Base-by-base conservation (phyloP, 495 filamentous ascomycete species). In the Penicillium soppii region DNA sequence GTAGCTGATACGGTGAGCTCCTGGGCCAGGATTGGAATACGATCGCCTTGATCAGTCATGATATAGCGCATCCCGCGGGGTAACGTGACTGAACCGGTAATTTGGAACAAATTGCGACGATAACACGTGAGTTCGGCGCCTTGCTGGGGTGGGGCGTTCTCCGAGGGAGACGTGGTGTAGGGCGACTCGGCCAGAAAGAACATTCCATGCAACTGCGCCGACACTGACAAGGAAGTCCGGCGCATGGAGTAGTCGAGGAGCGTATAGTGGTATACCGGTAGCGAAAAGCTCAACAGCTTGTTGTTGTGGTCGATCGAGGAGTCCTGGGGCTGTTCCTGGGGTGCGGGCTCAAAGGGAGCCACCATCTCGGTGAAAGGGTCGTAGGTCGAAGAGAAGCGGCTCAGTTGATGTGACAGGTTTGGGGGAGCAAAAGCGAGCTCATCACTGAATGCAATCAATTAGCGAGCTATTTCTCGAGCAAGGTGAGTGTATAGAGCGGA, bases 111-210 rank as follows among this genome's bases (percentile, higher is more conserved):
- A 58, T 96, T 96, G 16, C 91, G 79, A 30, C 91, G 86, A 61
- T 96, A 96, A 70, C 91, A 96, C 0, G 91, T 96, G 59, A 96
- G 66, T 71, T 96, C 91, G 16, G 87, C 82, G 21, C 72, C 72
- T 46, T 74, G 73, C 42, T 74, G 72, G 1, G 90, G 87, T 7
- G 86, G 75, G 32, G 79, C 71, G 42, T 80, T 78, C 39, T 83
- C 82, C 54, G 89, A 84, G 47, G 78, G 80, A 25, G 80, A 75
- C 32, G 80, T 78, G 20, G 89, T 82, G 68, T 80, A 82, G 12
- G 89, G 86, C 53, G 91, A 72, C 72, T 96, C 91, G 42, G 91
- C 91, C 5, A 96, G 81, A 61, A 94, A 95, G 73, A 96, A 96
- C 90, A 95, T 95, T 72, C 91, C 91, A 62, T 94, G 89, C 25